phyloP scores from a whole-genome alignment of 2,329 filamentous ascomycete species.

The Calonectria henricotiae region DNA sequence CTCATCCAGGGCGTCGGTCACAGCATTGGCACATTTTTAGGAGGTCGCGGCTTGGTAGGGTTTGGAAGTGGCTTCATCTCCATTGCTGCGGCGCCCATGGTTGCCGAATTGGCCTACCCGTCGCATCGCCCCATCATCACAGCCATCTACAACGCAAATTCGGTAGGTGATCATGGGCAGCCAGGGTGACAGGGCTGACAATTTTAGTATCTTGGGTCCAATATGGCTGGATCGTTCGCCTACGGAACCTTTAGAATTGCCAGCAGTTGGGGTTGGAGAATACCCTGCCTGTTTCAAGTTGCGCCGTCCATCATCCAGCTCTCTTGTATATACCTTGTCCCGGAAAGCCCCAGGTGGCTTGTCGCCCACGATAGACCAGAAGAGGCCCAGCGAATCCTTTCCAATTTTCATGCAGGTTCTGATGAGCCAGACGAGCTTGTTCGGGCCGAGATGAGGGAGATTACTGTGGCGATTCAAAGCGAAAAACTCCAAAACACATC shows the following conservation, averaged over 20 bases:
- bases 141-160: slow-evolving; percentile 64
- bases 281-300: slow-evolving; percentile 54
- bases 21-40: slow-evolving; percentile 68
- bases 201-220: slow-evolving; percentile 66
- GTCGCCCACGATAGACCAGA: slow-evolving; percentile 60
- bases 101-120: slow-evolving; percentile 70
- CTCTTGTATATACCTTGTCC: slow-evolving; percentile 65
- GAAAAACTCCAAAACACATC: slow-evolving; percentile 59
- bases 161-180: slow-evolving; percentile 32
- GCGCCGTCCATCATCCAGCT: slow-evolving; percentile 38
- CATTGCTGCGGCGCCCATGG: slow-evolving; percentile 66
- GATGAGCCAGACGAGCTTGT: slow-evolving; percentile 66
- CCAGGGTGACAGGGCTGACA: slow-evolving; percentile 50
- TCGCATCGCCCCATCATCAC: slow-evolving; percentile 70
- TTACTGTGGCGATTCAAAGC: slow-evolving; percentile 53
- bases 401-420: slow-evolving; percentile 72
- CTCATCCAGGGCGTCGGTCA: slow-evolving; percentile 54
- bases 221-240: slow-evolving; percentile 63
- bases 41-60: slow-evolving; percentile 69
- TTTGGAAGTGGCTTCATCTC: slow-evolving; percentile 70
- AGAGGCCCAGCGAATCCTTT: slow-evolving; percentile 68
- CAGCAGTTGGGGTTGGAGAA: slow-evolving; percentile 58
- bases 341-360: slow-evolving; percentile 76
- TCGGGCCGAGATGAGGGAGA: slow-evolving; percentile 68
- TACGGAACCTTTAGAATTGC: slow-evolving; percentile 62